Percentiles rank a stretch among this genome's conserved stretches.
Conservation (phyloP, 345 rosid species). For the Litchi chinensis region DNA sequence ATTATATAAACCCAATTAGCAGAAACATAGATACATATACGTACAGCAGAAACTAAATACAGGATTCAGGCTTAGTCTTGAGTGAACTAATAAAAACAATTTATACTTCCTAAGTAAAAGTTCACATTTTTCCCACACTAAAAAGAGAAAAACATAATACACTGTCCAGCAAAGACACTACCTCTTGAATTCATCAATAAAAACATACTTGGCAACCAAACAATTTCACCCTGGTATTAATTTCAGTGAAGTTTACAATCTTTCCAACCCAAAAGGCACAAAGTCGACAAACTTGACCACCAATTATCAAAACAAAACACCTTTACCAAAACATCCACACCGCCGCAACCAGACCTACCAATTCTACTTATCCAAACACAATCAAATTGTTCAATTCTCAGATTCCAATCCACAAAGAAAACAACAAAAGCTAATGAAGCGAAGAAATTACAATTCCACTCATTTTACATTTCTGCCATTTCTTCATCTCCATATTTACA, state of each 20-base stretch:
- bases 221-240: background rate
- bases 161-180: background rate
- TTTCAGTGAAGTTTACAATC: background rate
- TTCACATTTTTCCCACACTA: background rate
- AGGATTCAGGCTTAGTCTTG: background rate
- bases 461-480: background rate
- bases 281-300: background rate
- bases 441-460: background rate
- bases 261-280: background rate
- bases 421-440: background rate
- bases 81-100: background rate
- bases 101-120: background rate
- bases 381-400: background rate
- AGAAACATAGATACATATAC: too few relatives aligned
- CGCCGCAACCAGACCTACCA: background rate
- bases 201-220: background rate
- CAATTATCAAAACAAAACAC: background rate
- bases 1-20: too few relatives aligned
- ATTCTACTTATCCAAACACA: background rate
- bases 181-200: background rate
- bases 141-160: background rate
- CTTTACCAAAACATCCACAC: background rate
- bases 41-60: background rate
- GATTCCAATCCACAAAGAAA: background rate
- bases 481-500: background rate